Base-by-base conservation (phyloP, 148 eudicot species). In the Diospyros kaki region DNA sequence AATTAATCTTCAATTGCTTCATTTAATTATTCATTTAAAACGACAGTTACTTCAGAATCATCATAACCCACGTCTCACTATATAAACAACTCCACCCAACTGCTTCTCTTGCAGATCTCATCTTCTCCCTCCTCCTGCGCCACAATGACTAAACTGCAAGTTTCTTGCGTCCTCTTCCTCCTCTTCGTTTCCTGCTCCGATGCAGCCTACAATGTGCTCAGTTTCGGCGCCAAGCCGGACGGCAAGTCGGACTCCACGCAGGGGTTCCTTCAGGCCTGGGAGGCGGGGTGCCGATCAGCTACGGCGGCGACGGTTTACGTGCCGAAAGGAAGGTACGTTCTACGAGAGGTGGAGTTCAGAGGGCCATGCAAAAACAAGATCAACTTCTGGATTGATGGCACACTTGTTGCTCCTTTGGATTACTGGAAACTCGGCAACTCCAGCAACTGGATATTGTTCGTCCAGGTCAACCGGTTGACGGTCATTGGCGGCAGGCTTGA, bases 181-280 rank as follows among this genome's bases (percentile, higher is more conserved):
- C 66, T 70, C 46, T 64, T 15, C 66, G 51, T 53, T 8, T 66
- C 48, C 4, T 9, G 64, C 0, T 51, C 81, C 45, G 45, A 48
- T 3, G 62, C 79, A 0, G 46, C 41, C 8, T 78, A 77, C 77
- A 78, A 83, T 65, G 82, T 89, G 52, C 15, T 82, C 41, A 72
- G 50, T 5, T 77, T 77, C 17, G 96, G 93, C 5, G 96, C 90
- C 38, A 78, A 76, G 28, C 64, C 86, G 4, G 79, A 80, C 13
- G 96, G 96, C 8, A 63, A 43, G 12, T 74, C 75, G 0, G 91
- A 91, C 64, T 76, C 93, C 12, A 81, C 82, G 13, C 58, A 78
- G 6, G 69, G 87, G 59, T 83, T 88, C 66, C 73, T 78, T 5
- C 71, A 67, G 39, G 90, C 90, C 56, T 90, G 94, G 94, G 74